Percentiles rank a stretch among this genome's conserved stretches.
Evolutionary conservation across 2,329 filamentous ascomycete species (phyloP).

Genomic region (Cadophora sp.): DNA sequence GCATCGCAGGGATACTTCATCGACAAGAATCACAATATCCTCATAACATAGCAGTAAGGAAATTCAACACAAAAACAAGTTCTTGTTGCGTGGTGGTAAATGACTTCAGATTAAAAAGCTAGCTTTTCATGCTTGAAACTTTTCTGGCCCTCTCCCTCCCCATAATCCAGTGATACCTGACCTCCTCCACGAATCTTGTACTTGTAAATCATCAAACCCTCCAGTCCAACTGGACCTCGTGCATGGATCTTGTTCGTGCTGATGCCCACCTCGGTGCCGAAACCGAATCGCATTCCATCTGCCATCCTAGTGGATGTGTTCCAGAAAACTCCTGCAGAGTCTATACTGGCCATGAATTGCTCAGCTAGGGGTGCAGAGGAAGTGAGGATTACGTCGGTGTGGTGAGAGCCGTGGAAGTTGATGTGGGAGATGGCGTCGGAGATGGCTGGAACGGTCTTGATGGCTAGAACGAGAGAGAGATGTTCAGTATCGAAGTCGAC

Average conservation of each 20-base stretch:
- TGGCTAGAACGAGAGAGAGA: slow-evolving; percentile 80
- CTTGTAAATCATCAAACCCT: slow-evolving; percentile 97
- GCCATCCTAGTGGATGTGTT: slow-evolving; percentile 94
- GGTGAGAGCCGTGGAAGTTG: slow-evolving; percentile 89
- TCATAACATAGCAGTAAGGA: too few relatives aligned
- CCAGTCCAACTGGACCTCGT: slow-evolving; percentile 89
- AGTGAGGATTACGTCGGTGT: slow-evolving; percentile 92
- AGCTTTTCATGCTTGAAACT: slow-evolving; percentile 63
- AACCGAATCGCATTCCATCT: slow-evolving; percentile 96
- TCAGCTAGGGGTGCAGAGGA: slow-evolving; percentile 71
- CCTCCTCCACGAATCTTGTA: slow-evolving; percentile 87
- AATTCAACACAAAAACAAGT: too few relatives aligned
- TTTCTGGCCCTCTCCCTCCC: slow-evolving; percentile 65
- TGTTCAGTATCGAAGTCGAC: slow-evolving; percentile 90
- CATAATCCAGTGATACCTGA: slow-evolving; percentile 81
- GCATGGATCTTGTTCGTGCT: slow-evolving; percentile 99
- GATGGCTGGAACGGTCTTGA: slow-evolving; percentile 76
- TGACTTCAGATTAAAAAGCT: slow-evolving; percentile 31
- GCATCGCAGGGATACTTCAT: too few relatives aligned
- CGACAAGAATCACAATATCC: too few relatives aligned
- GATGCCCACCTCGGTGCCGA: slow-evolving; percentile 97
- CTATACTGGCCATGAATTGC: slow-evolving; percentile 82
- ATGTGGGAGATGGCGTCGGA: slow-evolving; percentile 84
- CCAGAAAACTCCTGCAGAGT: slow-evolving; percentile 95
- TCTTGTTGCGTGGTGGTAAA: too few relatives aligned